These are phyloP conservation scores for Chloranthus sessilifolius DNA, from an alignment of 164 flowering plant species.

Conservation along the genomic window DNA sequence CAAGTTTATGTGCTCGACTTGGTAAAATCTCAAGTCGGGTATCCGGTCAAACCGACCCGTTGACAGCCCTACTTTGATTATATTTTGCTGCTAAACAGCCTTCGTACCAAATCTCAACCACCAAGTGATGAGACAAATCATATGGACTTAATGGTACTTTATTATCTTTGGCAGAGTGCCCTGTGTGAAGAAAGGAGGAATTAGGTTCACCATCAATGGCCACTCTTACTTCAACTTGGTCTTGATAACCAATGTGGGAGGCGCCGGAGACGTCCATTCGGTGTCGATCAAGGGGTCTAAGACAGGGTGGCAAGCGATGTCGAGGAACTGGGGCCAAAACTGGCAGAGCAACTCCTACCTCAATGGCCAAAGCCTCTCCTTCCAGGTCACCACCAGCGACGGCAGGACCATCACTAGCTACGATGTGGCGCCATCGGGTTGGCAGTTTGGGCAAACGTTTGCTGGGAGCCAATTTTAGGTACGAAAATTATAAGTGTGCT, in stretches of 20 bases:
- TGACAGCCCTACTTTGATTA: too few species aligned
- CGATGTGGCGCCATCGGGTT: conserved; percentile 29
- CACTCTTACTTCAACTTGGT: conserved; percentile 48
- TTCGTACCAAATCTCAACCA: background rate
- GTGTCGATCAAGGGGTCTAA: conserved; percentile 37
- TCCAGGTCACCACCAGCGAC: conserved; percentile 44
- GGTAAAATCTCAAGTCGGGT: too few species aligned
- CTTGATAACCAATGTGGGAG: conserved; percentile 40
- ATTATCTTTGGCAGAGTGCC: conserved; percentile 29
- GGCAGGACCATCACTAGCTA: conserved; percentile 31
- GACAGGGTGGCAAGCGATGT: conserved; percentile 41
- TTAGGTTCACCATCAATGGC: conserved; percentile 47
- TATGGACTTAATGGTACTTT: background rate
- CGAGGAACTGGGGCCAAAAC: conserved; percentile 56
- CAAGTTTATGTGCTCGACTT: too few species aligned
- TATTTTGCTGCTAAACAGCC: too few species aligned
- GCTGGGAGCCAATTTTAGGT: conserved; percentile 32
- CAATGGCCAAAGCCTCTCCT: conserved; percentile 43
- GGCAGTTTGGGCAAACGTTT: conserved; percentile 49
- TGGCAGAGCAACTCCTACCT: conserved; percentile 40
- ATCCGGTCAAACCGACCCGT: too few species aligned
- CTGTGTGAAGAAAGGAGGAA: conserved; percentile 44
- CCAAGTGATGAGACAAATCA: background rate
- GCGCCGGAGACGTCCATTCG: conserved; percentile 38
- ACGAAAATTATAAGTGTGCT: background rate